Conservation (phyloP, 2,329 filamentous ascomycete genomes). For the Ophidiomyces ophidiicola region DNA sequence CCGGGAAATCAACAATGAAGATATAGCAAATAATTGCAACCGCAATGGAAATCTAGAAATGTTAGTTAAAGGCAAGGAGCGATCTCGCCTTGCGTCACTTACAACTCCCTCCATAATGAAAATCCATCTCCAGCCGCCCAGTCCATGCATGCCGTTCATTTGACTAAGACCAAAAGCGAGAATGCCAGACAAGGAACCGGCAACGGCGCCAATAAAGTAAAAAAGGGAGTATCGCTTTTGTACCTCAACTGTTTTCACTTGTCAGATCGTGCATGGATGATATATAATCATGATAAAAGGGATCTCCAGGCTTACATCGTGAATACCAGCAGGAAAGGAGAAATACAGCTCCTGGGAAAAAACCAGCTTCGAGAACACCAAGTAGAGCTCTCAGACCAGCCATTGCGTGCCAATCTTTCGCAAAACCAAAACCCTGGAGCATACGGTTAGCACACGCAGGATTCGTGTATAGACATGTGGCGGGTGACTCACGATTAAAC, state of each 20-base stretch:
- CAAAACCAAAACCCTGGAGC: constrained; percentile 21
- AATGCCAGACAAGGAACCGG: constrained; percentile 39
- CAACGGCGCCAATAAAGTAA: constrained; percentile 39
- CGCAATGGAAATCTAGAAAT: constrained; percentile 18
- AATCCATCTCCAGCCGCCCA: constrained; percentile 43
- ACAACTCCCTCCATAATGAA: constrained; percentile 42
- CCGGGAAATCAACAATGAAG: constrained; percentile 30
- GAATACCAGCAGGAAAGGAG: constrained; percentile 65
- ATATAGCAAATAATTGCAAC: constrained; percentile 21
- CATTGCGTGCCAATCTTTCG: constrained; percentile 20
- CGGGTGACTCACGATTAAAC: constrained; percentile 16
- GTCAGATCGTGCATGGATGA: not conserved
- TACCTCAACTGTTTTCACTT: constrained; percentile 21
- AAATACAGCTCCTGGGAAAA: constrained; percentile 60
- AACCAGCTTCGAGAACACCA: constrained; percentile 52
- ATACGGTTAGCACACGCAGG: too few relatives aligned
- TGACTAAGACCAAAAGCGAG: constrained; percentile 34
- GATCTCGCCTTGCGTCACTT: constrained; percentile 2
- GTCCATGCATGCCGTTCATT: constrained; percentile 32
- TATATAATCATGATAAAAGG: constrained; percentile 10
- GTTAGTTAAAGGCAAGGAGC: not conserved
- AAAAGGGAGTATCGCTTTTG: constrained; percentile 35
- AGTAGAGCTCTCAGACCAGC: constrained; percentile 36
- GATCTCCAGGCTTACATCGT: constrained; percentile 16
- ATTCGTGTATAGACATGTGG: not conserved